Conservation (phyloP, 768 basidiomycete genomes). For the Suillus decipiens region DNA sequence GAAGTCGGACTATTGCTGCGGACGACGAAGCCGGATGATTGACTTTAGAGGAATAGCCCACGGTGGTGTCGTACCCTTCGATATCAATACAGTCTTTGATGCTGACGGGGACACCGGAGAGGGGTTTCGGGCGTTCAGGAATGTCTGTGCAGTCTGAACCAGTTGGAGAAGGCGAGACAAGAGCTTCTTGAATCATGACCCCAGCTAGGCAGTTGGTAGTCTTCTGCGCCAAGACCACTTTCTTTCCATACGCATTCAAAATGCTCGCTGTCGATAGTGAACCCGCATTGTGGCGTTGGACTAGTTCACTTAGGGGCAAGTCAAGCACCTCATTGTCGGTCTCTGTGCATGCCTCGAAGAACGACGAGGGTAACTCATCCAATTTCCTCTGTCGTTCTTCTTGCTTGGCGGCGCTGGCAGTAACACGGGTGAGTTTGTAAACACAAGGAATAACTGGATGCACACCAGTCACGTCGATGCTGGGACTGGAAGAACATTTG, state of each 20-base stretch:
- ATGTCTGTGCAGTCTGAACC: constrained; percentile 9
- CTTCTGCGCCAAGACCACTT: constrained; percentile 39
- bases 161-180: constrained; percentile 14
- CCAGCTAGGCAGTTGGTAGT: constrained; percentile 54
- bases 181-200: constrained; percentile 40
- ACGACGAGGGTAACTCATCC: constrained; percentile 30
- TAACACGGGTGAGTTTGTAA: neutral
- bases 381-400: constrained; percentile 32
- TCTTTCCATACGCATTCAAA: constrained; percentile 43
- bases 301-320: constrained; percentile 39
- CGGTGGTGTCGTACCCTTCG: constrained; percentile 46
- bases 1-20: constrained; percentile 41
- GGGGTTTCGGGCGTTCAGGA: constrained; percentile 13
- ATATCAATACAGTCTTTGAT: constrained; percentile 51
- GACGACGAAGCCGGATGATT: constrained; percentile 36
- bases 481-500: constrained; percentile 28
- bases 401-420: constrained; percentile 34
- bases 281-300: constrained; percentile 31
- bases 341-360: constrained; percentile 33
- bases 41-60: constrained; percentile 43
- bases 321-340: constrained; percentile 38
- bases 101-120: constrained; percentile 49
- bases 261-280: constrained; percentile 32
- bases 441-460: neutral
- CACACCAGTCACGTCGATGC: constrained; percentile 34